phyloP scores from a whole-genome alignment of 495 filamentous ascomycete species.

The Hypoxylon cercidicola region DNA sequence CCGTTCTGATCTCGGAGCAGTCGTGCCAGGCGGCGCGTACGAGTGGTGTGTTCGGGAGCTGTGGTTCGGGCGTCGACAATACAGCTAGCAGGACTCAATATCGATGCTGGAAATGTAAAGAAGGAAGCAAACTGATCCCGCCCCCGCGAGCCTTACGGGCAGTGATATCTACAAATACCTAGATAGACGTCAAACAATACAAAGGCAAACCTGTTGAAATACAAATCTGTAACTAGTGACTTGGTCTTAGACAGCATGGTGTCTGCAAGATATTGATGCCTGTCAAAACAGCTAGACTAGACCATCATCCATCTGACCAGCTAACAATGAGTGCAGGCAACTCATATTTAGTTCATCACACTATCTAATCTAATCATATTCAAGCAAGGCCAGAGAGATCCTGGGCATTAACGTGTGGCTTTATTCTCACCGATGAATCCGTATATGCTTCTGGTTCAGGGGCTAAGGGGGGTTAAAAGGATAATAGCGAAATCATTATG shows the following conservation, averaged over 20 bases:
- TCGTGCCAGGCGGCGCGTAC: constrained; percentile 46
- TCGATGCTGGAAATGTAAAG: constrained; percentile 56
- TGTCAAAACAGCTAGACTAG: no score
- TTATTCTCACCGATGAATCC: not conserved
- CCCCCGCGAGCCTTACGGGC: constrained; percentile 4
- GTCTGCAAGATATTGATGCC: not conserved
- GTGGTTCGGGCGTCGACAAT: constrained; percentile 45
- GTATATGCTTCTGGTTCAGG: not conserved
- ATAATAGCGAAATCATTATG: not conserved
- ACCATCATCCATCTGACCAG: not conserved
- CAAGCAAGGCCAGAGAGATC: not conserved
- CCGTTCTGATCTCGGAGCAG: constrained; percentile 56
- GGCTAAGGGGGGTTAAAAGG: not conserved
- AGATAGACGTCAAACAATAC: not conserved
- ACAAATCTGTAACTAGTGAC: not conserved
- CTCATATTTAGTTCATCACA: no score
- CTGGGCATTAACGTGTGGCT: not conserved
- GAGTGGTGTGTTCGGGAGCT: constrained; percentile 53
- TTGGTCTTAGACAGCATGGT: not conserved
- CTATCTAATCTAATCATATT: no score
- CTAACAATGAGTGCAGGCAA: no score
- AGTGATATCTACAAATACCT: not conserved
- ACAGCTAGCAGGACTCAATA: constrained; percentile 45
- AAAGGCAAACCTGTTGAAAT: constrained; percentile 1
- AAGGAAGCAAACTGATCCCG: constrained; percentile 32